phyloP scores from a whole-genome alignment of 129 eudicot species.

The Heracleum sosnowskyi region DNA sequence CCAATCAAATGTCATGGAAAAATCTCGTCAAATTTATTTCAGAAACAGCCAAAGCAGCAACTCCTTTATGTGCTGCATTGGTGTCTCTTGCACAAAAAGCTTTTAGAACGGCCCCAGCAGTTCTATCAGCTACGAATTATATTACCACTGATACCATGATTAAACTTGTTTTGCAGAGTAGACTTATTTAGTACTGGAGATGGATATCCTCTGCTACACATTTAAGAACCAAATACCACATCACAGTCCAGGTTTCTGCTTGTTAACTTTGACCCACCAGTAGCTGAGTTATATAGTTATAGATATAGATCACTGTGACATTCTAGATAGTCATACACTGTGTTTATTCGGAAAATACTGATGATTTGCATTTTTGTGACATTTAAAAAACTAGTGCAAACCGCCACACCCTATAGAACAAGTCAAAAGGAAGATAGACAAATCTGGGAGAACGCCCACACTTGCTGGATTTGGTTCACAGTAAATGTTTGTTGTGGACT shows the following conservation, averaged over 20 bases:
- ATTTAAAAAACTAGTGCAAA: neutral
- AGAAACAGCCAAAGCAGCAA: neutral
- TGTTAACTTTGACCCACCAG: neutral
- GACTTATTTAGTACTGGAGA: neutral
- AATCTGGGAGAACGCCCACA: neutral
- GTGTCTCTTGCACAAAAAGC: neutral
- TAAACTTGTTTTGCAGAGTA: neutral
- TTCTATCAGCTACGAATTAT: neutral
- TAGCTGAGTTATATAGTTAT: neutral
- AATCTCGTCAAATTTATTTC: neutral
- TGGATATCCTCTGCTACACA: neutral
- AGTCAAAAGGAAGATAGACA: neutral
- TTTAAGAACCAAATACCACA: neutral
- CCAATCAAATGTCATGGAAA: neutral
- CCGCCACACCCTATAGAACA: neutral
- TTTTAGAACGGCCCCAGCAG: neutral
- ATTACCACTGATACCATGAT: neutral
- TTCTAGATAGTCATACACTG: neutral
- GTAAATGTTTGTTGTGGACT: neutral
- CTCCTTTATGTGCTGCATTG: neutral
- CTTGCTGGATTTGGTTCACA: neutral
- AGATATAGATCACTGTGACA: neutral
- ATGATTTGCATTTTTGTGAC: neutral
- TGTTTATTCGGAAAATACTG: neutral
- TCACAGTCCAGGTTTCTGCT: neutral